Evolutionary conservation across 306 rosid species (phyloP).

Genomic region (Vigna angularis): DNA sequence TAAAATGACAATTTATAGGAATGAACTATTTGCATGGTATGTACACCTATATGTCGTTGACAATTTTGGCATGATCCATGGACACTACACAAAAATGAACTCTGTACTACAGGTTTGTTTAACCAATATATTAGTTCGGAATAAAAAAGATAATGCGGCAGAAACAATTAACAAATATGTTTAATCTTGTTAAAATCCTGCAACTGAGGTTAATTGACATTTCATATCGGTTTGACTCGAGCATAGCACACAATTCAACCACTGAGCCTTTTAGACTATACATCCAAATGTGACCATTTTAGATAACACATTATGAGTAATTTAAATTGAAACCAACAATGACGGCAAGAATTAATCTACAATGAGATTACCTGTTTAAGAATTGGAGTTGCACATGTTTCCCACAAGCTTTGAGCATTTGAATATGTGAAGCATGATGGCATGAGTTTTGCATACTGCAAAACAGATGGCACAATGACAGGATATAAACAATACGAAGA

Average conservation of each 20-base stretch:
- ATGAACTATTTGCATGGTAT: no score
- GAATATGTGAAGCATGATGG: conserved; percentile 91
- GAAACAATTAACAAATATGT: no score
- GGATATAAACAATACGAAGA: conserved; percentile 25
- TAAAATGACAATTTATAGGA: no score
- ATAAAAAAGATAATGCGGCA: no score
- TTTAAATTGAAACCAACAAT: no score
- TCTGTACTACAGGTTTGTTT: no score
- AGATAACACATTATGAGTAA: background rate
- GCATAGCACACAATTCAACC: conserved; percentile 1
- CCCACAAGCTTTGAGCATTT: conserved; percentile 75
- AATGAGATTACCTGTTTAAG: conserved; percentile 74
- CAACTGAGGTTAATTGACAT: conserved; percentile 4
- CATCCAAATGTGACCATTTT: background rate
- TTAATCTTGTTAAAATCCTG: background rate
- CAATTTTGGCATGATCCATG: no score
- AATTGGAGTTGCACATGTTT: conserved; percentile 79
- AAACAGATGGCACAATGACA: conserved; percentile 34
- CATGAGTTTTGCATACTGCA: conserved; percentile 93
- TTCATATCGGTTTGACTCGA: background rate
- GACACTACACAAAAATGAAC: no score
- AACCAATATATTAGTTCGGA: no score
- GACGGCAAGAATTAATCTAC: conserved; percentile 5
- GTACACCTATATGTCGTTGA: no score
- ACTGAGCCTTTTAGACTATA: background rate